Evolutionary conservation across 352 stramenopile genomes (phyloP), one percentile per base, ranked within the genome.

Genomic region (Phytopythium chamaehyphon): DNA sequence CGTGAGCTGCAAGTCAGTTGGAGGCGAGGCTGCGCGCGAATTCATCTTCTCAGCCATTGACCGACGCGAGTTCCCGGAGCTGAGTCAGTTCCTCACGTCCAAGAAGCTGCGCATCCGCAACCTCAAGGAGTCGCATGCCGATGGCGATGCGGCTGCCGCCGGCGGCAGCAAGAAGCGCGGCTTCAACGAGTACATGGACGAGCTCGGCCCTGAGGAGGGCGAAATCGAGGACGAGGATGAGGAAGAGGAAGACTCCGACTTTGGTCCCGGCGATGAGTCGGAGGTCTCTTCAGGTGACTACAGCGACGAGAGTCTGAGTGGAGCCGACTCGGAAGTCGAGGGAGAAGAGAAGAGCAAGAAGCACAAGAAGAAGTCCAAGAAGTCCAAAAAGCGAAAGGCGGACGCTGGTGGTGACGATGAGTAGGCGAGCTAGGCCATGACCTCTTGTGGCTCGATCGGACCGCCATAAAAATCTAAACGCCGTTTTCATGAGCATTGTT

Each of bases 1-100:
- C 33, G 87, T 98, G 40, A 96, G 77, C 51, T 90, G 97, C 62
- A 93, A 93, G 61, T 86, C 76, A 6, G 83, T 93, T 21, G 86
- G 86, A n/a, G 80, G 81, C 26, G 86, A 93, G 49, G 73, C 71
- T 5, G 72, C 73, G 14, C 79, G 83, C 9, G 94, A 98, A 64
- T 96, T 97, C 62, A 84, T 95, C 31, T 98, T 98, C 66, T 97
- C 85, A 15, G 90, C 90, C n/a, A 98, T 99, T 55, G 96, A 98
- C 66, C 93, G 93, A 6, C 87, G 84, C 35, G 95, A 99, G 61
- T 99, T 98, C 71, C 75, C 85, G 2, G 78, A 94, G 47, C 72
- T 99, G 52, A 96, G 94, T 64, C 93, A 96, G 62, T 98, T 98
- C 71, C 69, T 98, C n/a, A 93, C 76, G 21, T 90, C 80, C 28